Percentiles rank a stretch among this genome's conserved stretches.
These are phyloP conservation scores for Cinchona pubescens DNA, from an alignment of 257 asterid species.

Conservation along the genomic window DNA sequence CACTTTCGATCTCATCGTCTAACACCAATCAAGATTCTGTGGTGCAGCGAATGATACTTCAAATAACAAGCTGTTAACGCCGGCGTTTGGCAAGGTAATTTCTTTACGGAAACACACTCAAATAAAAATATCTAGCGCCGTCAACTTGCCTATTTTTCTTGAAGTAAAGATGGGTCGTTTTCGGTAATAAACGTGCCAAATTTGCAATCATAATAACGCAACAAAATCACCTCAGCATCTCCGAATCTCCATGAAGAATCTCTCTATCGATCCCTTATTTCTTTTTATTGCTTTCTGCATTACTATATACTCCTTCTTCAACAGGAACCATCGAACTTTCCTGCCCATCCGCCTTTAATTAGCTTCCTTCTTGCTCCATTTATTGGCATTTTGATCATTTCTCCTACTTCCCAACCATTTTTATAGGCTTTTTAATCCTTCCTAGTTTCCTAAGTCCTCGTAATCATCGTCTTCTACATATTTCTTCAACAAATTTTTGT, in stretches of 20 bases:
- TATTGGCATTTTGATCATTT: neutral
- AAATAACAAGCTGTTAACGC: neutral
- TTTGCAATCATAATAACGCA: neutral
- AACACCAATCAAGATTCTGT: too few species aligned
- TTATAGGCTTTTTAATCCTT: neutral
- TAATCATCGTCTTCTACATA: neutral
- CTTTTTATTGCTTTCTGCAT: neutral
- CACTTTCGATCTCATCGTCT: too few species aligned
- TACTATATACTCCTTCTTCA: neutral
- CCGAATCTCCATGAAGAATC: conserved; percentile 32
- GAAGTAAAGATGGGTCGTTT: neutral
- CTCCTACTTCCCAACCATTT: neutral
- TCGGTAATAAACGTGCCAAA: conserved; percentile 2
- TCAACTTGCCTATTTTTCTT: neutral
- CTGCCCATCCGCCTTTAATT: neutral
- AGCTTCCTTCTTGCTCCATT: neutral
- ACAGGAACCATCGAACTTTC: conserved; percentile 12
- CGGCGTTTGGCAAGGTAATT: neutral
- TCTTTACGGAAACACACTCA: neutral
- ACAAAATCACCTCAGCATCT: conserved; percentile 35
- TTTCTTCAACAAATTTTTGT: neutral
- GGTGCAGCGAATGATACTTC: too few species aligned
- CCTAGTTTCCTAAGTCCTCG: too few species aligned
- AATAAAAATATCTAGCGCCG: neutral
- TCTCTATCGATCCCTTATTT: neutral